These are phyloP conservation scores for Globisporangium echinulatum DNA, from an alignment of 352 stramenopile genomes.

Conservation along the genomic window DNA sequence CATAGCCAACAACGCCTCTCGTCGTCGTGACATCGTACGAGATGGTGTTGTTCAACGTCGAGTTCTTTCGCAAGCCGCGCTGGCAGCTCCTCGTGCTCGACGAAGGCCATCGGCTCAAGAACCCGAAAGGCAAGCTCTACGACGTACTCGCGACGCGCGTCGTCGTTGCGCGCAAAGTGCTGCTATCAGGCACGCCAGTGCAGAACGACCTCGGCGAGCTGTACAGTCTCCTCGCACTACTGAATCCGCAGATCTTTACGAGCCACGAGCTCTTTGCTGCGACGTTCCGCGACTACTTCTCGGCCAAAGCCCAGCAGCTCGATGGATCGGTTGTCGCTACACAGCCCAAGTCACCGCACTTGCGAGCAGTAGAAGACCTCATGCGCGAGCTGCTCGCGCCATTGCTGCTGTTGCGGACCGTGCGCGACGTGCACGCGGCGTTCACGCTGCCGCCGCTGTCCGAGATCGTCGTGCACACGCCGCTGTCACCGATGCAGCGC, in stretches of 20 bases:
- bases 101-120: constrained; percentile 89
- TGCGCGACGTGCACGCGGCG: constrained; percentile 60
- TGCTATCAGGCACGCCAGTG: constrained; percentile 84
- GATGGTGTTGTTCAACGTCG: constrained; percentile 51
- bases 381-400: constrained; percentile 58
- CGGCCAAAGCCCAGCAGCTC: constrained; percentile 52
- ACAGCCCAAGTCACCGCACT: constrained; percentile 17
- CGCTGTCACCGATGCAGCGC: constrained; percentile 70
- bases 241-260: constrained; percentile 85
- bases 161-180: constrained; percentile 34
- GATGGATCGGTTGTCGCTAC: neutral
- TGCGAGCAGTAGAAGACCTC: constrained; percentile 30
- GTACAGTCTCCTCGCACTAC: constrained; percentile 63
- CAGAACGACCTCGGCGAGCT: constrained; percentile 85
- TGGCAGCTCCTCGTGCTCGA: constrained; percentile 78
- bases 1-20: constrained; percentile 12
- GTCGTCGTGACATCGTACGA: constrained; percentile 76
- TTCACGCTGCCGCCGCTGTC: constrained; percentile 67
- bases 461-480: constrained; percentile 74
- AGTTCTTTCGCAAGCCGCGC: constrained; percentile 39
- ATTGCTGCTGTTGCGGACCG: constrained; percentile 55
- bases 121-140: constrained; percentile 53
- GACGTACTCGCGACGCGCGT: constrained; percentile 35
- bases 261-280: constrained; percentile 42
- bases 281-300: constrained; percentile 58